Evolutionary conservation across 2,329 filamentous ascomycete genomes (phyloP), one percentile per base, ranked within the genome.

Genomic region (Nemania serpens): DNA sequence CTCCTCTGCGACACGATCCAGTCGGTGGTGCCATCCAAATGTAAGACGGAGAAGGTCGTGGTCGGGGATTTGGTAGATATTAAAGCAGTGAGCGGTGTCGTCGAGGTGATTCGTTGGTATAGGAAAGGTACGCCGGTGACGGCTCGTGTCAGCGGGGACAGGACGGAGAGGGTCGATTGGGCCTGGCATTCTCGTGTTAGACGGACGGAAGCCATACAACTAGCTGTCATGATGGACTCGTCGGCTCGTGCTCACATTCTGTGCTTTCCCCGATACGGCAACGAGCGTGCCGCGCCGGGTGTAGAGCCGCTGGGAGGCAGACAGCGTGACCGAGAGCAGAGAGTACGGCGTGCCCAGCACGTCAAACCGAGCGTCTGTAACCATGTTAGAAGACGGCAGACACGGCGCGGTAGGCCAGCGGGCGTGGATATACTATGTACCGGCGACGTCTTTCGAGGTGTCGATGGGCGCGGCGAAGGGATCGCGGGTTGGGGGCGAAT

Each of bases 261-360:
- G 92, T 59, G 91, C 83, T 75, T 96, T 94, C 68, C 95, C 95
- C 70, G 91, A 91, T 61, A 98, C 85, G 48, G 90, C 93, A 55
- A 98, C 91, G 52, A 99, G 81, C 1, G 94, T 97, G 55, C 96
- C 96, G 70, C 93, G 88, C 69, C 94, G 86, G 20, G 95, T 97
- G 77, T 95, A 97, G 51, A 99, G 87, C 70, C 91, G 90, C 76
- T 98, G 94, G 34, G 94, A 98, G 43, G 95, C 91, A 37, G 95
- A 96, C 54, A 99, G 85, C 7, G 90, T 91, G 66, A 97, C 93
- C 20, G 94, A 97, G 69, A 99, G 88, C 66, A 99, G 87, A 57
- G 95, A 98, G 77, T 95, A 95, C 1, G 94, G 93, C 22, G 91
- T 86, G 64, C 95, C 95, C 66, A 99, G 81, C 49, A 98, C 92